Base-by-base conservation (phyloP, 2,329 filamentous ascomycete genomes). In the Diaporthe caulivora region DNA sequence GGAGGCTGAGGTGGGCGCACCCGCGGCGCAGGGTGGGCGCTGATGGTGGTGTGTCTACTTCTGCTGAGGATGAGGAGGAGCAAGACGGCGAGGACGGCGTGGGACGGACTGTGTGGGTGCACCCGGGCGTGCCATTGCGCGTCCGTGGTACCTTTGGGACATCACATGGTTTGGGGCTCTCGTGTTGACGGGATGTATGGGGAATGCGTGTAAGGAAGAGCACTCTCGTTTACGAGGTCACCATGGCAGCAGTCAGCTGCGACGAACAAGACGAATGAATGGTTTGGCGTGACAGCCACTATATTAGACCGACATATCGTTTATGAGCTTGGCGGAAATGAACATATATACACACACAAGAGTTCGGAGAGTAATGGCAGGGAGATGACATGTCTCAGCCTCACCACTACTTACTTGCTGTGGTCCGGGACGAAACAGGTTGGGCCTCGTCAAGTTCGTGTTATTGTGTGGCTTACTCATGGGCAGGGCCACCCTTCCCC, bases 401-500 rank as follows among this genome's bases (percentile, higher is more conserved):
- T 15, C 58, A n/a, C 21, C 21, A 3, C n/a, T 29, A 47, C 17
- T 8, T 13, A 17, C 40, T 31, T 21, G 24, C 58, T 47, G 15
- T 18, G 37, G 40, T 44, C 2, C 40, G 7, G 24, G 26, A 3
- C 15, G 29, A 24, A 44, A 13, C 7, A 40, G 37, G 57, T 62
- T 29, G 24, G 57, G 44, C 29, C 18, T 31, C 7, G 18, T 10
- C 17, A 34, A 26, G 7, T 17, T n/a, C 13, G 34, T 40, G 10
- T 21, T 40, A 37, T 62, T 62, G n/a, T 24, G n/a, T 62, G 42
- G 57, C 37, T 62, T 62, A 62, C 37, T 42, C 55, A 42, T 60
- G n/a, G 37, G 24, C 37, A 37, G 31, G 24, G 18, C 5, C 40
- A 44, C 9, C 24, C 42, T 3, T 37, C 2, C 2, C 15, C 15